Conservation (phyloP, 768 basidiomycete species). For the Lactarius hengduanensis region DNA sequence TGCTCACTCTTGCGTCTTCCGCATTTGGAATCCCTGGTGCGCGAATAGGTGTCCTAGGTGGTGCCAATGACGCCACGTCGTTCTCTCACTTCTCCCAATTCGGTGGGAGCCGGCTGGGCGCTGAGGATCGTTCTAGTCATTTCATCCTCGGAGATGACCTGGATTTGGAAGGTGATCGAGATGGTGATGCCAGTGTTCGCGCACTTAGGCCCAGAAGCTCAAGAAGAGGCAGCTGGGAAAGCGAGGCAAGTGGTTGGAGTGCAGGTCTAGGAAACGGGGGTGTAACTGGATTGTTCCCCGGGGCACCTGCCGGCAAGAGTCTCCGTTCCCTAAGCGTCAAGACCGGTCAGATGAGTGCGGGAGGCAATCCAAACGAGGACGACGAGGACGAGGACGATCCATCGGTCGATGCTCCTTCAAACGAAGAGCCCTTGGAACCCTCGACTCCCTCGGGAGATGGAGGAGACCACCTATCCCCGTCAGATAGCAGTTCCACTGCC, state of each 20-base stretch:
- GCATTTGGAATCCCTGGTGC: constrained; percentile 75
- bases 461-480: not conserved
- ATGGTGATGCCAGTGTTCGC: constrained; percentile 84
- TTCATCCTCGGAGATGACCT: constrained; percentile 52
- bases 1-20: constrained; percentile 91
- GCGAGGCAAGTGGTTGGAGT: constrained; percentile 86
- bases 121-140: constrained; percentile 62
- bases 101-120: constrained; percentile 36
- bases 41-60: constrained; percentile 41
- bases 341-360: constrained; percentile 40
- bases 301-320: constrained; percentile 18
- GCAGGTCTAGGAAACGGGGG: constrained; percentile 57
- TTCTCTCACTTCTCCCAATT: constrained; percentile 64
- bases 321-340: constrained; percentile 24
- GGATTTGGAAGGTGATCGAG: constrained; percentile 44
- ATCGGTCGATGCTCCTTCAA: constrained; percentile 13
- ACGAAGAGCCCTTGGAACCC: not conserved
- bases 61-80: constrained; percentile 47
- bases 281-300: constrained; percentile 35
- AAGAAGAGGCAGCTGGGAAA: constrained; percentile 88
- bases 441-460: constrained; percentile 11
- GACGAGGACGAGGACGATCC: constrained; percentile 15
- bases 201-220: constrained; percentile 87
- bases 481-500: constrained; percentile 5
- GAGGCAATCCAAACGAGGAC: constrained; percentile 40